These are phyloP conservation scores for Candida sphagnicola DNA, from an alignment of 805 yeast species.

Conservation along the genomic window DNA sequence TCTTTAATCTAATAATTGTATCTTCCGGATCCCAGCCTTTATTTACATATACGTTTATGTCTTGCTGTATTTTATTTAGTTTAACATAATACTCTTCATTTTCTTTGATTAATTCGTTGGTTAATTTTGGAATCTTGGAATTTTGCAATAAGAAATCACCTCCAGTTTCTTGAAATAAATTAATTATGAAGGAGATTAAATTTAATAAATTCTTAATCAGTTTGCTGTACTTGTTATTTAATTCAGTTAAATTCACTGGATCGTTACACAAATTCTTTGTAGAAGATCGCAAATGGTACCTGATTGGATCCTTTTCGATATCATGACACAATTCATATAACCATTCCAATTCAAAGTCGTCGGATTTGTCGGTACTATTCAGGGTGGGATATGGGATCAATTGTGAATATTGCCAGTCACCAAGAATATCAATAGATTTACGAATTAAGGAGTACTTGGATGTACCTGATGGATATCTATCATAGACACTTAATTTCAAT, in stretches of 20 bases:
- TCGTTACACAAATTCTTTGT: slow-evolving; percentile 28
- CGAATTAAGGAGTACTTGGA: slow-evolving; percentile 43
- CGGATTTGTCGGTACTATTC: neutral
- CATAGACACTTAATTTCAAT: slow-evolving; percentile 35
- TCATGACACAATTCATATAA: slow-evolving; percentile 38
- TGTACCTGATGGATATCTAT: slow-evolving; percentile 52
- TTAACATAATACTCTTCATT: slow-evolving; percentile 18
- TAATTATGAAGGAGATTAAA: slow-evolving; percentile 25
- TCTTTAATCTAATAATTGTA: slow-evolving; percentile 29
- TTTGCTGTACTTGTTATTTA: slow-evolving; percentile 17
- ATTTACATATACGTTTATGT: slow-evolving; percentile 27
- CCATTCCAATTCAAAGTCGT: slow-evolving; percentile 24
- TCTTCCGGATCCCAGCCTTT: slow-evolving; percentile 39
- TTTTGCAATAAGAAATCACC: slow-evolving; percentile 32
- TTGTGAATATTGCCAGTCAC: slow-evolving; percentile 35
- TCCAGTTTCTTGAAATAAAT: slow-evolving; percentile 25
- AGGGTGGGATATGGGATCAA: slow-evolving; percentile 27
- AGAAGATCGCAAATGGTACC: slow-evolving; percentile 43
- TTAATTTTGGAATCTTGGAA: slow-evolving; percentile 34
- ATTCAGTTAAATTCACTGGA: slow-evolving; percentile 33
- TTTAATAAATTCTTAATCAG: slow-evolving; percentile 20
- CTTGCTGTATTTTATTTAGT: slow-evolving; percentile 17
- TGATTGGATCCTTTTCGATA: slow-evolving; percentile 45
- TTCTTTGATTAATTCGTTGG: slow-evolving; percentile 18
- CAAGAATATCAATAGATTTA: slow-evolving; percentile 30